phyloP scores from a whole-genome alignment of 352 stramenopile species.

The Globisporangium lucens region DNA sequence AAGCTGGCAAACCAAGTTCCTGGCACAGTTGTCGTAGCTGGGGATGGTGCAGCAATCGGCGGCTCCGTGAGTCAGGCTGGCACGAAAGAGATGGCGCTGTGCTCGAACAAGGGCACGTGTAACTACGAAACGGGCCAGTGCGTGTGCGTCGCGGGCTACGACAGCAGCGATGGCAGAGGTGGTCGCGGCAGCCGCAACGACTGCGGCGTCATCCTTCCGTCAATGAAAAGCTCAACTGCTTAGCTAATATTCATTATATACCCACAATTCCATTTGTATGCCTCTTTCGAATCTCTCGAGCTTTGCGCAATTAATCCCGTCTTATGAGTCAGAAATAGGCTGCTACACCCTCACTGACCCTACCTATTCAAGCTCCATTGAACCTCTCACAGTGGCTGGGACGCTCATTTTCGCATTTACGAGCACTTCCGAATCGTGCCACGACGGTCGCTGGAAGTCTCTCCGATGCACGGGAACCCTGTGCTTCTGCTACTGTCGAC shows the following conservation, averaged over 20 bases:
- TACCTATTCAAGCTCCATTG: neutral
- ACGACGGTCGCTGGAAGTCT: neutral
- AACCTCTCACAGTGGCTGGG: neutral
- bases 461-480: neutral
- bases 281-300: neutral
- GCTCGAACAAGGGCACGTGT: conserved; percentile 88
- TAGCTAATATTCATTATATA: neutral
- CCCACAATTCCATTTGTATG: neutral
- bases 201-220: conserved; percentile 42
- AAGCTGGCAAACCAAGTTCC: conserved; percentile 12
- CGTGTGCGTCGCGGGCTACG: conserved; percentile 46
- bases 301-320: neutral
- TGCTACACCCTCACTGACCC: neutral
- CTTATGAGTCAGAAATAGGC: neutral
- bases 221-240: neutral
- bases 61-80: conserved; percentile 49
- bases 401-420: neutral
- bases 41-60: conserved; percentile 38
- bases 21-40: conserved; percentile 28
- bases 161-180: conserved; percentile 60
- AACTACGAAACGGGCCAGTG: conserved; percentile 56
- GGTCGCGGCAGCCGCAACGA: conserved; percentile 51
- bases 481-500: neutral
- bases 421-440: neutral
- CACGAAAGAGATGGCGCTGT: conserved; percentile 88